Conservation (phyloP, 208 protist genomes). For the Leishmania martiniquensis region DNA sequence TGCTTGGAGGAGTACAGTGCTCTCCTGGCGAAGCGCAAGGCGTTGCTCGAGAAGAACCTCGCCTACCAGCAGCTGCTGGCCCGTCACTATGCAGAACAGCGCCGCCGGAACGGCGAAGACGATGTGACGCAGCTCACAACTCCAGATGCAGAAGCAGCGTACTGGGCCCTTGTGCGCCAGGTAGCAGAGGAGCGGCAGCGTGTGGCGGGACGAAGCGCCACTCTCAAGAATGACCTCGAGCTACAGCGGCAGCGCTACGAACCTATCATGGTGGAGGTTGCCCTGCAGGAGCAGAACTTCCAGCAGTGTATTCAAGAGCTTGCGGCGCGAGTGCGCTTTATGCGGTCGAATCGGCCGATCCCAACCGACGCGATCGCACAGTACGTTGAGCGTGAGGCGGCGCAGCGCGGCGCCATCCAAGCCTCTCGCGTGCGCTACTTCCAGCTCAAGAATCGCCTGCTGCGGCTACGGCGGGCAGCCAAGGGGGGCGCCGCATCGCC, state of each 20-base stretch:
- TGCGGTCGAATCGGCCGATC: constrained; percentile 78
- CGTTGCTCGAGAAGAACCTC: constrained; percentile 65
- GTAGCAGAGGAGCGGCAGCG: constrained; percentile 60
- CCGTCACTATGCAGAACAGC: constrained; percentile 82
- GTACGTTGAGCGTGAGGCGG: constrained; percentile 77
- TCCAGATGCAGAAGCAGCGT: constrained; percentile 75
- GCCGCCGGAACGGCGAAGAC: constrained; percentile 73
- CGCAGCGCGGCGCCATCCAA: constrained; percentile 81
- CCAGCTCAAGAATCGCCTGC: constrained; percentile 83
- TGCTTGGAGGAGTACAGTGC: constrained; percentile 65
- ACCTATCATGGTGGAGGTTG: constrained; percentile 61
- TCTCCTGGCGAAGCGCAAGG: constrained; percentile 59
- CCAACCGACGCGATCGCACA: constrained; percentile 62
- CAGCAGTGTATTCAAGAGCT: constrained; percentile 71
- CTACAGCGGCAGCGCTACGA: constrained; percentile 52
- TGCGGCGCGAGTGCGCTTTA: constrained; percentile 55
- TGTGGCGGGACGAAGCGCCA: constrained; percentile 38
- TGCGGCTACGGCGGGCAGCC: constrained; percentile 62
- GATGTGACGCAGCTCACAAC: constrained; percentile 44
- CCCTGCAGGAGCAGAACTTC: constrained; percentile 75
- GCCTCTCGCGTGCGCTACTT: constrained; percentile 91
- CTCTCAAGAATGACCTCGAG: constrained; percentile 53
- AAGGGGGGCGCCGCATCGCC: constrained; percentile 14
- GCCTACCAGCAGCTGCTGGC: constrained; percentile 70
- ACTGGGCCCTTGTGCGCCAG: constrained; percentile 75